Conservation (phyloP, 2,329 filamentous ascomycete species). For the Emergomyces pasteurianus region DNA sequence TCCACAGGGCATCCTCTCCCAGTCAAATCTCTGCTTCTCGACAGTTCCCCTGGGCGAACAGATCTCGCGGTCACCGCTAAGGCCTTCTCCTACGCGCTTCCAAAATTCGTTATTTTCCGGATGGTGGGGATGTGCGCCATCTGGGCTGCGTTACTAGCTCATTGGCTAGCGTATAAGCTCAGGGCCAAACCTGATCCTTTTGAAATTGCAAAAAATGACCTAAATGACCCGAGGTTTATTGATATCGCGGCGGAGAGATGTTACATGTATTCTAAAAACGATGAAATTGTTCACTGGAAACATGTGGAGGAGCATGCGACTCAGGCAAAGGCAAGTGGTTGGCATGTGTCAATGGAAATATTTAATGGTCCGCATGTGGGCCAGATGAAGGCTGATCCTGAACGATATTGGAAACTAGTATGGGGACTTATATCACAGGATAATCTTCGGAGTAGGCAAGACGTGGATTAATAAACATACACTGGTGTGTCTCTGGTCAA, state of each 20-base stretch:
- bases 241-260: conserved; percentile 15
- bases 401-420: conserved; percentile 30
- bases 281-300: conserved; percentile 24
- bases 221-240: conserved; percentile 21
- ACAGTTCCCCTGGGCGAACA: conserved; percentile 34
- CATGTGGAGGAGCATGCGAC: conserved; percentile 28
- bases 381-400: conserved; percentile 28
- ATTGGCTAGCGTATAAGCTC: conserved; percentile 12
- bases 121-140: conserved; percentile 18
- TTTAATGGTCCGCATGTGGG: conserved; percentile 30
- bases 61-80: conserved; percentile 16
- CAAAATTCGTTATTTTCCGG: conserved; percentile 20
- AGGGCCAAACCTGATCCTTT: conserved; percentile 16
- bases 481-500: neutral
- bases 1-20: conserved; percentile 25
- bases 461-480: neutral
- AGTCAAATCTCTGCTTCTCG: conserved; percentile 32
- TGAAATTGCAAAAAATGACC: conserved; percentile 15
- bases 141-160: conserved; percentile 14
- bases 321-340: conserved; percentile 20
- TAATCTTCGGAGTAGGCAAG: neutral
- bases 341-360: conserved; percentile 23
- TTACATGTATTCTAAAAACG: conserved; percentile 31
- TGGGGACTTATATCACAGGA: conserved; percentile 6
- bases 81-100: conserved; percentile 27